Base-by-base conservation (phyloP, 371 early-diverging fungal species). In the Rhizopus stolonifer region DNA sequence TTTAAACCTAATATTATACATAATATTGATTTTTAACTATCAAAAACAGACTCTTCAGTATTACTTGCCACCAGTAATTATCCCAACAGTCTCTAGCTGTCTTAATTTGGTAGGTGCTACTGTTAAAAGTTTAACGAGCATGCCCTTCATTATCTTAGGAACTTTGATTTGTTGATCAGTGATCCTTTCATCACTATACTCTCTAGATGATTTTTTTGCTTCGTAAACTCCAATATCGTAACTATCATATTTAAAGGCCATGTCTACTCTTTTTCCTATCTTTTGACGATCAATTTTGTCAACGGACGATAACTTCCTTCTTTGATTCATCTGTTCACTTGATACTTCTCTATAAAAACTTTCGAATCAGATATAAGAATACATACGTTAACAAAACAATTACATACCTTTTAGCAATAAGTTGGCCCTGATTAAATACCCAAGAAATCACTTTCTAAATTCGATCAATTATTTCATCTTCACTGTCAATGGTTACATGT, bases 131-230 rank as follows among this genome's bases (percentile, higher is more conserved):
- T 25, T 22, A 23, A 44, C 11, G 22, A 44, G 23, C 45, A 44
- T 44, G 15, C 26, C 52, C 33, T 57, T 57, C 38, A 57, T 21
- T 15, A 34, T 50, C 21, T 57, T 57, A 22, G 58, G 58, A 14
- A 44, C 32, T 38, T 51, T 56, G 29, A 29, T 29, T 29, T 19
- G 34, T 34, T 34, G 14, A 34, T 34, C 34, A 34, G 34, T 34
- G 34, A 34, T 34, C 34, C 8, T n/a, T 34, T 34, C 34, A 34
- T 34, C 34, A 34, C 34, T 34, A n/a, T 34, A 34, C 34, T 34
- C 34, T 34, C 34, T 34, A 34, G 34, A 34, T n/a, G 34, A 34
- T 34, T 34, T 34, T 34, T 34, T 34, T 34, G 34, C n/a, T 34
- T 34, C 34, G n/a, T 34, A 34, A 34, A 34, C 34, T 34, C 34